Conservation (phyloP, 2,329 filamentous ascomycete species). For the Microcera coccophila region DNA sequence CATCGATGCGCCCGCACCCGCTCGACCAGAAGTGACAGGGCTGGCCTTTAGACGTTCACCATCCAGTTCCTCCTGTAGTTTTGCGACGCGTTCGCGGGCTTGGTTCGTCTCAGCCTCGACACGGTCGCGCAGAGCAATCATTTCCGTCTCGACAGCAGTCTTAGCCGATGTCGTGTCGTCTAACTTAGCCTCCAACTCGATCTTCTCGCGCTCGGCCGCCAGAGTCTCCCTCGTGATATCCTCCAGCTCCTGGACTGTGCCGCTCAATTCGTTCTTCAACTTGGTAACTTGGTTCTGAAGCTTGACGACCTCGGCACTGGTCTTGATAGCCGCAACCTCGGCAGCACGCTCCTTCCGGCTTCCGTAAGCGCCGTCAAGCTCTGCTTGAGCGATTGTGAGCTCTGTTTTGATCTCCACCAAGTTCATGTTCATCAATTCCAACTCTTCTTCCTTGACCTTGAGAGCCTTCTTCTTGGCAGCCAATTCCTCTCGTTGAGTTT, state of each 20-base stretch:
- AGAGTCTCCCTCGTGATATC: constrained; percentile 52
- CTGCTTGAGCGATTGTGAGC: constrained; percentile 56
- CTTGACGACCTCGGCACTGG: constrained; percentile 42
- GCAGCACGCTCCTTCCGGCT: constrained; percentile 56
- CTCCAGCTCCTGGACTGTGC: constrained; percentile 50
- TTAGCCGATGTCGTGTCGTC: constrained; percentile 19
- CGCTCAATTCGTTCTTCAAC: constrained; percentile 48
- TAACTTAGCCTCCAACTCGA: constrained; percentile 39
- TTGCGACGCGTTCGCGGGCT: constrained; percentile 34
- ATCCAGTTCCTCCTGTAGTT: constrained; percentile 51
- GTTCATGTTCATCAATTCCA: constrained; percentile 49
- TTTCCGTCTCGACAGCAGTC: constrained; percentile 19
- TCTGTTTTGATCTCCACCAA: constrained; percentile 59
- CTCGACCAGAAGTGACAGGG: constrained; percentile 31
- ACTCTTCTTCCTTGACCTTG: constrained; percentile 48
- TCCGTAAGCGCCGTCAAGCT: constrained; percentile 60
- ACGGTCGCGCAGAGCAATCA: constrained; percentile 24
- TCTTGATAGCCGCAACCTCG: constrained; percentile 53
- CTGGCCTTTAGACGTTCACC: constrained; percentile 45
- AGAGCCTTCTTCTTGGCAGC: constrained; percentile 40
- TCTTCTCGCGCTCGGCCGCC: constrained; percentile 47
- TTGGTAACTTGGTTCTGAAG: constrained; percentile 47
- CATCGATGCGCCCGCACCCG: constrained; percentile 46
- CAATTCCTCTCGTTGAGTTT: constrained; percentile 19
- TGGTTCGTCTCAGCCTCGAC: constrained; percentile 42